A percentile compares a stretch with the other conserved stretches of the same genome.
phyloP scores from a whole-genome alignment of 208 protist genomes.

The Naegleria fowleri region DNA sequence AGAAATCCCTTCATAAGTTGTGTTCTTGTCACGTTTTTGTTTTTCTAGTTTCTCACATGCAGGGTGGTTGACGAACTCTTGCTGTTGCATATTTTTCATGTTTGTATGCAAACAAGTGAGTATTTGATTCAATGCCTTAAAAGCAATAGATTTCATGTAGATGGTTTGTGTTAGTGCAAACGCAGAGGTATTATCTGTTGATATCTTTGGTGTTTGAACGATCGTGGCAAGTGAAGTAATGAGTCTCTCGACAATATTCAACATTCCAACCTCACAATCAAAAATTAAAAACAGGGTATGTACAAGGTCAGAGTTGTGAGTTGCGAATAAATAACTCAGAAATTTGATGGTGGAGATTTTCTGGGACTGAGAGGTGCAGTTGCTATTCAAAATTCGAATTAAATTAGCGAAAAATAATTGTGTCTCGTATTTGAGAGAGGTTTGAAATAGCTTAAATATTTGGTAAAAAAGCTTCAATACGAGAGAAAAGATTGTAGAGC shows the following conservation, averaged over 20 bases:
- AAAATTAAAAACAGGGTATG: not conserved
- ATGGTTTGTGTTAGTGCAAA: not conserved
- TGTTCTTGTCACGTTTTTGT: not conserved
- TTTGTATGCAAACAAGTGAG: not conserved
- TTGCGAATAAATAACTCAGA: too few species aligned
- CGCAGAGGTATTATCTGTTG: not conserved
- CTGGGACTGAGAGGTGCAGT: not conserved
- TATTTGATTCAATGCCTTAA: not conserved
- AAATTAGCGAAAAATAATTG: not conserved
- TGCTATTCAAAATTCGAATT: not conserved
- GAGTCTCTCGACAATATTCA: not conserved
- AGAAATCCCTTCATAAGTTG: not conserved
- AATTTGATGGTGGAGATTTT: too few species aligned
- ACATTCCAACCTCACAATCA: not conserved
- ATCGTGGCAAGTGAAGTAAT: not conserved
- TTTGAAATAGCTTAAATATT: not conserved
- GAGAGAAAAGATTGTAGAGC: not conserved
- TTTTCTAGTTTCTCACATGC: not conserved
- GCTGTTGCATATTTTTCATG: not conserved
- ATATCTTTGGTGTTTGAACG: not conserved
- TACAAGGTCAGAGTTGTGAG: too few species aligned
- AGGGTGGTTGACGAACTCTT: too few species aligned
- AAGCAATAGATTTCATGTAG: not conserved
- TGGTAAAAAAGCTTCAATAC: not conserved
- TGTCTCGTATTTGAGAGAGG: not conserved